Base-by-base conservation (phyloP, 805 yeast species). In the Tetrapisispora fleetii region DNA sequence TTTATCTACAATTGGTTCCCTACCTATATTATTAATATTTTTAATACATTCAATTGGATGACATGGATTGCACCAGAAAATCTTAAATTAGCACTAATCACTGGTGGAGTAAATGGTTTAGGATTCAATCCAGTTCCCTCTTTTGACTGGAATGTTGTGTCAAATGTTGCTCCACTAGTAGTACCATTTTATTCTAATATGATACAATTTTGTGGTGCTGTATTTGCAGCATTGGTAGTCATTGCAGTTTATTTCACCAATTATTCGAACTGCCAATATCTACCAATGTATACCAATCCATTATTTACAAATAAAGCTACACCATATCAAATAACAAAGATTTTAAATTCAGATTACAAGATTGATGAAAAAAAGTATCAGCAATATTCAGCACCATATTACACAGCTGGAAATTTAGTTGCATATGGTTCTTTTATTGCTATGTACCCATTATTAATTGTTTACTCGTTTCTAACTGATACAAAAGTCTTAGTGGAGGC, bases 321-420 rank as follows among this genome's bases (percentile, higher is more conserved):
- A 27, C 50, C 66, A 0, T 81, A 69, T 59, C 65, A 73, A 19
- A 77, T 80, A 39, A 68, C 70, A 17, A 59, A 71, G 47, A 70
- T 81, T 17, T 58, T 81, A 40, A 63, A 73, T 45, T 64, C 60
- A 3, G 60, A 75, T 17, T 73, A 72, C 50, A 54, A 59, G 17
- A 70, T 81, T 42, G 82, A 79, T 56, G 51, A 62, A 21, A 59
- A 54, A 2, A 74, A 73, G 54, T 80, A 80, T 58, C 67, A 69
- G 48, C 51, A 61, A n/a, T 75, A 79, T 52, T 83, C 85, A 1
- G 82, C 85, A 9, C 87, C 88, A 9, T 81, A 74, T 62, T 80
- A 78, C 57, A 59, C 78, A 28, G 85, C 87, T 6, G 85, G 80
- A 1, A 77, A 77, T 58, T 63, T 80, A 50, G 77, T 81, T 10